phyloP scores from a whole-genome alignment of 2,329 filamentous ascomycete genomes.

The Botrytis paeoniae region DNA sequence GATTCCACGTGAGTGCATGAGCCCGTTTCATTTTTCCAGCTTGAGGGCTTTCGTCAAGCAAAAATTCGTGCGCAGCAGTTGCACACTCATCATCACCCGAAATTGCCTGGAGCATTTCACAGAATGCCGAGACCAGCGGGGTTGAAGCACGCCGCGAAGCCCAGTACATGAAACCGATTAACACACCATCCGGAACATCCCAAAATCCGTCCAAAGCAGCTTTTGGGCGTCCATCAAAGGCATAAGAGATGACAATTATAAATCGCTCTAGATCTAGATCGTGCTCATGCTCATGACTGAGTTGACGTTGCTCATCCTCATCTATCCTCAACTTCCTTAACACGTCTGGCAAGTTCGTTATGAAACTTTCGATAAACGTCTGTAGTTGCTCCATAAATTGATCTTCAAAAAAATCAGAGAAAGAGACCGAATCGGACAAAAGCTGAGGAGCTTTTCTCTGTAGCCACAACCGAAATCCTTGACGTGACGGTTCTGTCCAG shows the following conservation, averaged over 20 bases:
- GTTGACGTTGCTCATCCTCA: slow-evolving; percentile 81
- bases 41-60: slow-evolving; percentile 78
- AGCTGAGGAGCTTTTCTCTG: slow-evolving; percentile 75
- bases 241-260: slow-evolving; percentile 85
- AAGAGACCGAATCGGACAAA: slow-evolving; percentile 62
- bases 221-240: slow-evolving; percentile 81
- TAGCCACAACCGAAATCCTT: slow-evolving; percentile 76
- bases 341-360: slow-evolving; percentile 92
- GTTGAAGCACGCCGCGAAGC: slow-evolving; percentile 93
- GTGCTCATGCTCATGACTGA: slow-evolving; percentile 62
- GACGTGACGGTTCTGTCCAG: slow-evolving; percentile 84
- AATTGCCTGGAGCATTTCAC: slow-evolving; percentile 89
- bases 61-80: slow-evolving; percentile 79
- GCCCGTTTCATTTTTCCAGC: slow-evolving; percentile 77
- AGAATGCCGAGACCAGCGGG: slow-evolving; percentile 93
- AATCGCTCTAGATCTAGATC: slow-evolving; percentile 82
- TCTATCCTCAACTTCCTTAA: slow-evolving; percentile 81
- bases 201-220: slow-evolving; percentile 80
- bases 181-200: slow-evolving; percentile 86
- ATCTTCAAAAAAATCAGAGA: slow-evolving; percentile 68
- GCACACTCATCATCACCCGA: slow-evolving; percentile 81
- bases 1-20: slow-evolving; percentile 84
- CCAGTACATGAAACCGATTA: slow-evolving; percentile 95
- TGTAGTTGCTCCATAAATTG: slow-evolving; percentile 80
- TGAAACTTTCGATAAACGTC: slow-evolving; percentile 84